Conservation (phyloP, 257 asterid genomes). For the Linaria vulgaris region DNA sequence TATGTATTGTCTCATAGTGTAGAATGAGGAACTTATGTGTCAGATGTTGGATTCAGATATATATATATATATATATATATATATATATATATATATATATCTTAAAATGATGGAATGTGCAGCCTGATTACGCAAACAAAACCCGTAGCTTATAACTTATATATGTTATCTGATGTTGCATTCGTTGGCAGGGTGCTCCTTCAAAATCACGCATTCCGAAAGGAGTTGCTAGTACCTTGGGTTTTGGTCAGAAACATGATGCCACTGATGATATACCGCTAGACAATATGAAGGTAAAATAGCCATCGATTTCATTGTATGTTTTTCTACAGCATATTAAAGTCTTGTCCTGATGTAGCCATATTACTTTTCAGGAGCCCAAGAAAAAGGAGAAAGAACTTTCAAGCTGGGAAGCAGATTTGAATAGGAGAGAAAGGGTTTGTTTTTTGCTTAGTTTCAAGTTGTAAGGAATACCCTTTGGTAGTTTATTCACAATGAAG, state of each 20-base stretch:
- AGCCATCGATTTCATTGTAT: conserved; percentile 22
- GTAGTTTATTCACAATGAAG: background rate
- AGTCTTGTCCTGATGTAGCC: conserved; percentile 21
- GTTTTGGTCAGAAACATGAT: conserved; percentile 94
- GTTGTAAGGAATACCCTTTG: conserved; percentile 1
- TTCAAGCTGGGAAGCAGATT: conserved; percentile 83
- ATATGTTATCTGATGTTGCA: conserved; percentile 13
- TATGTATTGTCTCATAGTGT: conserved; percentile 1
- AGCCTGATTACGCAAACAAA: conserved; percentile 12
- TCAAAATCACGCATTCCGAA: conserved; percentile 81
- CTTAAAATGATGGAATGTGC: background rate
- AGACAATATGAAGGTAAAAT: conserved; percentile 69
- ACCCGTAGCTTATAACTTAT: conserved; percentile 7
- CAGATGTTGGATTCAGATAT: conserved; percentile 1
- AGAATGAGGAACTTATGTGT: background rate
- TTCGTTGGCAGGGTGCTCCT: conserved; percentile 60
- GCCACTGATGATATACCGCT: conserved; percentile 94
- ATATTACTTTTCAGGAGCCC: conserved; percentile 56
- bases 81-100: background rate
- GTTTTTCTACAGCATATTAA: conserved; percentile 11
- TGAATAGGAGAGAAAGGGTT: conserved; percentile 87
- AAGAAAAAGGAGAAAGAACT: conserved; percentile 77
- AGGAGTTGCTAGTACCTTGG: conserved; percentile 78
- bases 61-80: background rate
- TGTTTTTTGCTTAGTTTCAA: conserved; percentile 24